Percentiles rank a stretch among this genome's conserved stretches.
phyloP scores from a whole-genome alignment of 768 basidiomycete genomes.

The Mycena venus region DNA sequence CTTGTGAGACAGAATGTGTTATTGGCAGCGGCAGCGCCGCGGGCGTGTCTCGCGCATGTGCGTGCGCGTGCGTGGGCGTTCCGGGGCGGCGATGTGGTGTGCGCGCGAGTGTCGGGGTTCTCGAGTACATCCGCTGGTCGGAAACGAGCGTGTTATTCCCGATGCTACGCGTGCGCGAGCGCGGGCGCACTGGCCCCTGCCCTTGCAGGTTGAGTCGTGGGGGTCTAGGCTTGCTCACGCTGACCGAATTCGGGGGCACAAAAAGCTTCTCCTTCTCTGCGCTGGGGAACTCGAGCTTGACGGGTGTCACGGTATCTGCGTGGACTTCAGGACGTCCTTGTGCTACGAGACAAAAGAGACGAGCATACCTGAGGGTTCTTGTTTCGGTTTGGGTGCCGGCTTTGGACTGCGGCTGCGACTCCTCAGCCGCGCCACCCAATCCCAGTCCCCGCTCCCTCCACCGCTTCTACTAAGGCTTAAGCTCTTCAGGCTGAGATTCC shows the following conservation, averaged over 20 bases:
- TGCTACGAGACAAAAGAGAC: neutral
- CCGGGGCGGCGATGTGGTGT: constrained; percentile 29
- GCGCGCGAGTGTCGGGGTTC: constrained; percentile 21
- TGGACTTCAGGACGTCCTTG: neutral
- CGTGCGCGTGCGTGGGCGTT: constrained; percentile 23
- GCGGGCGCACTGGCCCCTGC: neutral
- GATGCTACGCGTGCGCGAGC: constrained; percentile 23
- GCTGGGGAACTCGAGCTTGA: constrained; percentile 25
- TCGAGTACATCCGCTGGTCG: constrained; percentile 17
- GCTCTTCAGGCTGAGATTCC: constrained; percentile 29
- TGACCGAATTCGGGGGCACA: neutral
- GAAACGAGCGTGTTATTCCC: constrained; percentile 22
- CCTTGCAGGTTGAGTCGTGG: constrained; percentile 25
- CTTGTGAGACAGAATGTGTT: constrained; percentile 24
- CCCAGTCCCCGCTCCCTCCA: constrained; percentile 31
- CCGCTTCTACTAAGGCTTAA: constrained; percentile 25
- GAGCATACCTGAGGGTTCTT: neutral
- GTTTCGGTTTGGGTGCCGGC: neutral
- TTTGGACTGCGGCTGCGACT: constrained; percentile 23
- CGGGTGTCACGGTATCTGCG: constrained; percentile 15
- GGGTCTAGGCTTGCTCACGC: constrained; percentile 23
- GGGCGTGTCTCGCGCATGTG: neutral
- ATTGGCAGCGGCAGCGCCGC: constrained; percentile 19
- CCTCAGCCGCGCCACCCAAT: constrained; percentile 30
- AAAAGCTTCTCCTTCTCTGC: constrained; percentile 10